phyloP scores from a whole-genome alignment of 2,329 filamentous ascomycete species.

The Pseudogymnoascus sp. region DNA sequence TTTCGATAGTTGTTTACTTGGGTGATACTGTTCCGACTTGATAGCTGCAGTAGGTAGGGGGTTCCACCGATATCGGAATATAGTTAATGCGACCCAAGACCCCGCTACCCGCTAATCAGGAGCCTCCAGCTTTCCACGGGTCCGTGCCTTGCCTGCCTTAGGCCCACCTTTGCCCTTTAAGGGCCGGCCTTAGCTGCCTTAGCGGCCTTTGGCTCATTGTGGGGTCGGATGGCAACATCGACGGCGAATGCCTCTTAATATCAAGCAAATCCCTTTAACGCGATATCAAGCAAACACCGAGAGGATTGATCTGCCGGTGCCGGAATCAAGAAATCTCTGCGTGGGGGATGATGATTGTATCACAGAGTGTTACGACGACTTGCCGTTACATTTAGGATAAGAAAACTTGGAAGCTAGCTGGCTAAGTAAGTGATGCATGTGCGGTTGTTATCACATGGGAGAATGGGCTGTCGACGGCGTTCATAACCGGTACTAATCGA shows the following conservation, averaged over 20 bases:
- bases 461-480: not conserved
- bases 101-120: not conserved
- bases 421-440: not conserved
- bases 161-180: not conserved
- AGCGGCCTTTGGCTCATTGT: not conserved
- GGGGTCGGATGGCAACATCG: constrained; percentile 9
- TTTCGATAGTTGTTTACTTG: not conserved
- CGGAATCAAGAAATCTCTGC: not conserved
- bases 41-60: too few relatives aligned
- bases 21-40: not conserved
- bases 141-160: not conserved
- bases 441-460: constrained; percentile 1
- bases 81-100: not conserved
- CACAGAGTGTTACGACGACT: not conserved
- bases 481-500: not conserved
- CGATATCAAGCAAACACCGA: not conserved
- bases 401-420: constrained; percentile 6
- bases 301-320: not conserved
- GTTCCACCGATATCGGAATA: not conserved
- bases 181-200: not conserved
- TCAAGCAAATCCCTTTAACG: not conserved
- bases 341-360: not conserved
- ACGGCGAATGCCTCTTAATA: not conserved
- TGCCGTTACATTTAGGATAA: too few relatives aligned
- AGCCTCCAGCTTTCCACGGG: not conserved